These are phyloP conservation scores for Xerocomellus amylosporus DNA, from an alignment of 768 basidiomycete species.

Conservation along the genomic window DNA sequence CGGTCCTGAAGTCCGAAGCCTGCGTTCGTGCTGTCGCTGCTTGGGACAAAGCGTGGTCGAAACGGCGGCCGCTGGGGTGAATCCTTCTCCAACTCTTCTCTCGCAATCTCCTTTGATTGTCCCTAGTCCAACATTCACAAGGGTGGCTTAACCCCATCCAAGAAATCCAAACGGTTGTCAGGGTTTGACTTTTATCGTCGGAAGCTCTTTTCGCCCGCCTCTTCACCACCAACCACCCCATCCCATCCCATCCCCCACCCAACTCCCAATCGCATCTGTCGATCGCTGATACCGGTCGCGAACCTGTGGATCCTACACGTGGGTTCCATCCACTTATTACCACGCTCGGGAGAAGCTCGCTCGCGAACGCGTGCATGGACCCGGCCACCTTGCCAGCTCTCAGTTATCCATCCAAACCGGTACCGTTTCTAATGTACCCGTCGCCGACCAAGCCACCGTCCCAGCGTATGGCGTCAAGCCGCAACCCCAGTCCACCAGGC, in stretches of 20 bases:
- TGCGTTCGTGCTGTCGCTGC: slow-evolving; percentile 71
- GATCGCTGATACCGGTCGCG: slow-evolving; percentile 45
- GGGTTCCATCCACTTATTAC: slow-evolving; percentile 98
- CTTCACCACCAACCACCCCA: slow-evolving; percentile 51
- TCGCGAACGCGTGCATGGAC: slow-evolving; percentile 89
- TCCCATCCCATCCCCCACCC: slow-evolving; percentile 61
- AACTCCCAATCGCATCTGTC: slow-evolving; percentile 56
- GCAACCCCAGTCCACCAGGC: slow-evolving; percentile 33
- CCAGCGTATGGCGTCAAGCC: slow-evolving; percentile 26
- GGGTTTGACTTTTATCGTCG: slow-evolving; percentile 93
- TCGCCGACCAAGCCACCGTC: slow-evolving; percentile 20
- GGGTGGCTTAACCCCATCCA: slow-evolving; percentile 43
- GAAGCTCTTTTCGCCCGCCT: slow-evolving; percentile 69
- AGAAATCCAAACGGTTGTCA: slow-evolving; percentile 84
- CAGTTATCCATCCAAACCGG: slow-evolving; percentile 61
- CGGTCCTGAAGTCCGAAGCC: slow-evolving; percentile 72
- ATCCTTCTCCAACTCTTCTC: slow-evolving; percentile 64
- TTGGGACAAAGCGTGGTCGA: slow-evolving; percentile 71
- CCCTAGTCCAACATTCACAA: slow-evolving; percentile 42
- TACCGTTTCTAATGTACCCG: slow-evolving; percentile 14
- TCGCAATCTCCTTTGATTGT: slow-evolving; percentile 61
- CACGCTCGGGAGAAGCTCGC: slow-evolving; percentile 95
- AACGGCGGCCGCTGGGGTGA: slow-evolving; percentile 48
- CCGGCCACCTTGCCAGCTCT: slow-evolving; percentile 90
- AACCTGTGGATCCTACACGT: slow-evolving; percentile 75